These are phyloP conservation scores for Cladosporium sp. DNA, from an alignment of 2,329 filamentous ascomycete species.

Conservation along the genomic window DNA sequence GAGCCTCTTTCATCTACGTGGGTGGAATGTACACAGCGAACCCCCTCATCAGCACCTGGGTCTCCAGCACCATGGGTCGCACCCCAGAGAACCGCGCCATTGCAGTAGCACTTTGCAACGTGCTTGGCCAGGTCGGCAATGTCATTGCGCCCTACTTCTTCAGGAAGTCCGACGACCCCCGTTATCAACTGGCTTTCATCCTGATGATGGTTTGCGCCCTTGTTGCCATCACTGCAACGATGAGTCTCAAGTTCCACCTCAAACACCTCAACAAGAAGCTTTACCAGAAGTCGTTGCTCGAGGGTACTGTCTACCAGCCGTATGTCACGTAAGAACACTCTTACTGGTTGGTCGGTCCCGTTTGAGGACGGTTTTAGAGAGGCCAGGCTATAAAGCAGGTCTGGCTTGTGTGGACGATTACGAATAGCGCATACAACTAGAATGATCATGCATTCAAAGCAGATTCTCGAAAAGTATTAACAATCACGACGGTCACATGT, in stretches of 20 bases:
- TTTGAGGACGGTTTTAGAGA: too few species aligned
- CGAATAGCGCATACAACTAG: too few species aligned
- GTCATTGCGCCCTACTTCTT: conserved; percentile 49
- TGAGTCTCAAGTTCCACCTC: conserved; percentile 21
- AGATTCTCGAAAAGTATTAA: too few species aligned
- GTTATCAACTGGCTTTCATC: conserved; percentile 22
- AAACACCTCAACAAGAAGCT: conserved; percentile 23
- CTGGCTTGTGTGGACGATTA: too few species aligned
- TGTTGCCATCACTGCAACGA: conserved; percentile 12
- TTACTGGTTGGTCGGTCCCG: too few species aligned
- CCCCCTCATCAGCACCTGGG: conserved; percentile 42
- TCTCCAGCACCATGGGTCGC: conserved; percentile 37
- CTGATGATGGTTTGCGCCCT: conserved; percentile 23
- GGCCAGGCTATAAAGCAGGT: too few species aligned
- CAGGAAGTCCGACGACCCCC: conserved; percentile 22
- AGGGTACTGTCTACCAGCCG: conserved; percentile 12
- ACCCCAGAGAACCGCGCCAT: conserved; percentile 45
- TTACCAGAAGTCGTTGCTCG: conserved; percentile 6
- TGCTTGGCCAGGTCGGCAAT: conserved; percentile 43
- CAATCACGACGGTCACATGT: too few species aligned
- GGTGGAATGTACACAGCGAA: conserved; percentile 41
- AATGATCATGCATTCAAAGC: too few species aligned
- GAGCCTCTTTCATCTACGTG: conserved; percentile 39
- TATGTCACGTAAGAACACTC: conserved; percentile 27
- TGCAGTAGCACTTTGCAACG: conserved; percentile 42